Conservation (phyloP, 2,329 filamentous ascomycete genomes). For the Pseudonectria buxi region DNA sequence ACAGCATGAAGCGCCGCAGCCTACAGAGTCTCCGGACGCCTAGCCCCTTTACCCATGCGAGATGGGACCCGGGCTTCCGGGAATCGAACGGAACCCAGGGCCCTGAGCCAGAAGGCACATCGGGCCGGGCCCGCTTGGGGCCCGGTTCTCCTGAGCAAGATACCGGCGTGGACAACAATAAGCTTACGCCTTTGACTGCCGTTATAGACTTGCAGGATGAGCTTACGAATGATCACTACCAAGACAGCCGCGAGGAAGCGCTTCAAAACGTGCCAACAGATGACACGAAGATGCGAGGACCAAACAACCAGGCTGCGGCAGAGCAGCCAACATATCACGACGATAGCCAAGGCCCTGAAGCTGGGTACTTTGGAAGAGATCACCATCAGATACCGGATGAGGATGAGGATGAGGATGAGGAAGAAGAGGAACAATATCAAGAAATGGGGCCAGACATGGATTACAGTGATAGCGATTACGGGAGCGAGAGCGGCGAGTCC, state of each 20-base stretch:
- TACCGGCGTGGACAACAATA: constrained; percentile 4
- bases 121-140: constrained; percentile 10
- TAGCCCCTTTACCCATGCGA: constrained; percentile 71
- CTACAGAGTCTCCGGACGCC: constrained; percentile 67
- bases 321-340: too few relatives aligned
- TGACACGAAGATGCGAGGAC: constrained; percentile 32
- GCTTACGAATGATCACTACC: too few relatives aligned
- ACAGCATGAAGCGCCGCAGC: constrained; percentile 71
- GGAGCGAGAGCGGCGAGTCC: constrained; percentile 58
- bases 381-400: constrained; percentile 9
- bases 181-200: background rate
- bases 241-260: background rate
- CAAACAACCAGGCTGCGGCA: constrained; percentile 25
- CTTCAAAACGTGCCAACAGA: constrained; percentile 16
- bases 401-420: constrained; percentile 23
- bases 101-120: constrained; percentile 13
- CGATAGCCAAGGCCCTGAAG: background rate
- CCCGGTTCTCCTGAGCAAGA: constrained; percentile 6
- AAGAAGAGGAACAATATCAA: too few relatives aligned
- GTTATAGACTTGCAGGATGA: background rate
- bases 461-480: constrained; percentile 31
- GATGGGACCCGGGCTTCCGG: constrained; percentile 23
- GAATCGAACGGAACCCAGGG: constrained; percentile 18
- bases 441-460: too few relatives aligned
- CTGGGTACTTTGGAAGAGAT: constrained; percentile 8